Conservation (phyloP, 2,329 filamentous ascomycete species). For the Neofusicoccum sp. region DNA sequence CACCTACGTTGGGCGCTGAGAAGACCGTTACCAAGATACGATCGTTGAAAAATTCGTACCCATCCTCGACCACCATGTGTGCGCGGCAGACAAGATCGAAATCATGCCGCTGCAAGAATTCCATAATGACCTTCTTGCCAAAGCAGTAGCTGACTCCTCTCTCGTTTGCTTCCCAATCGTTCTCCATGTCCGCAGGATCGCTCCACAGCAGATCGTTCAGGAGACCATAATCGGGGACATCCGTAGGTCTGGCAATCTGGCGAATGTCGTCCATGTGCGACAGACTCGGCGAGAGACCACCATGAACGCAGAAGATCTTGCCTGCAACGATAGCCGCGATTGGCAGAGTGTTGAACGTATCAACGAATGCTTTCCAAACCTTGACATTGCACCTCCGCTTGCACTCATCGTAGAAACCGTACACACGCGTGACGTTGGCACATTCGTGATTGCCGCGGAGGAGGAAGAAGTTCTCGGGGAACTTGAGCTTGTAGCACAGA, state of each 20-base stretch:
- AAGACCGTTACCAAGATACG: slow-evolving; percentile 94
- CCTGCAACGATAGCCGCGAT: slow-evolving; percentile 96
- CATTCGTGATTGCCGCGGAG: slow-evolving; percentile 95
- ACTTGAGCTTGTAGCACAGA: slow-evolving; percentile 96
- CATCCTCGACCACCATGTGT: slow-evolving; percentile 99
- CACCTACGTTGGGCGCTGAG: slow-evolving; percentile 88
- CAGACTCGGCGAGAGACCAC: slow-evolving; percentile 85
- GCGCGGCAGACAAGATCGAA: slow-evolving; percentile 96
- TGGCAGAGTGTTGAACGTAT: slow-evolving; percentile 92
- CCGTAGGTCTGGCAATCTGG: slow-evolving; percentile 90
- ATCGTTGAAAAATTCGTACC: slow-evolving; percentile 98
- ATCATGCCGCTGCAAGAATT: slow-evolving; percentile 91
- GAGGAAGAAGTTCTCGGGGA: slow-evolving; percentile 95
- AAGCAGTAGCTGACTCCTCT: slow-evolving; percentile 97
- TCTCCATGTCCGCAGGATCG: slow-evolving; percentile 96
- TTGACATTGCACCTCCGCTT: slow-evolving; percentile 95
- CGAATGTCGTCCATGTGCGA: slow-evolving; percentile 98
- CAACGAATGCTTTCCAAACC: slow-evolving; percentile 96
- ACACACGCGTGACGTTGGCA: slow-evolving; percentile 91
- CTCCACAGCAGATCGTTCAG: slow-evolving; percentile 96
- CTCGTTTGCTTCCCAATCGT: slow-evolving; percentile 97
- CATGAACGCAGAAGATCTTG: slow-evolving; percentile 98
- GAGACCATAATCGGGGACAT: slow-evolving; percentile 94
- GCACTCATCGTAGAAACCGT: slow-evolving; percentile 98
- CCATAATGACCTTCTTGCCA: slow-evolving; percentile 95